These are phyloP conservation scores for Stentor coeruleus DNA, from an alignment of 73 alveolate species.

Conservation along the genomic window DNA sequence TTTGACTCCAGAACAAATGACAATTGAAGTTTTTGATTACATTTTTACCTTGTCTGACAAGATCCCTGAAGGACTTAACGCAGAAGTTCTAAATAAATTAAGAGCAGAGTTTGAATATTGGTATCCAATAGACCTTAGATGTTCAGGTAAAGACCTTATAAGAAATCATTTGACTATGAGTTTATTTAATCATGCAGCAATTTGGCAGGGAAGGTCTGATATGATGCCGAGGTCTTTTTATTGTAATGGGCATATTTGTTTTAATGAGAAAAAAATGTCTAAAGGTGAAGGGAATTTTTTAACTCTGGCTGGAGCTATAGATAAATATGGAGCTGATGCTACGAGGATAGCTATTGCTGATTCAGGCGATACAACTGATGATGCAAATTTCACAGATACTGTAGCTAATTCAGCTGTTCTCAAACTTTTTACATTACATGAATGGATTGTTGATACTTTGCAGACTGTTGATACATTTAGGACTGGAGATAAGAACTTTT, in stretches of 20 bases:
- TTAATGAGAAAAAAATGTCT: slow-evolving; percentile 96
- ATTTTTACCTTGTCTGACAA: slow-evolving; percentile 76
- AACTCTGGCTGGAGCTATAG: slow-evolving; percentile 86
- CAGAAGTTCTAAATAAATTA: slow-evolving; percentile 74
- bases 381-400: slow-evolving; percentile 90
- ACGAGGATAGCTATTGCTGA: slow-evolving; percentile 97
- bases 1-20: slow-evolving; percentile 79
- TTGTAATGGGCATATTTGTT: slow-evolving; percentile 97
- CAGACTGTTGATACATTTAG: slow-evolving; percentile 43
- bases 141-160: slow-evolving; percentile 98
- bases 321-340: slow-evolving; percentile 95
- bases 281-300: slow-evolving; percentile 95
- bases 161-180: slow-evolving; percentile 98
- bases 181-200: slow-evolving; percentile 98
- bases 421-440: slow-evolving; percentile 78
- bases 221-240: slow-evolving; percentile 96
- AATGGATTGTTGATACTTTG: slow-evolving; percentile 70
- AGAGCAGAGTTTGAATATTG: slow-evolving; percentile 94
- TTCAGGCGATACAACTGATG: slow-evolving; percentile 98
- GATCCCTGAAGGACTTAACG: slow-evolving; percentile 65
- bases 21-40: slow-evolving; percentile 96
- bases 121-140: slow-evolving; percentile 99
- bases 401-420: slow-evolving; percentile 79
- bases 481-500: slow-evolving; percentile 47
- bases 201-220: slow-evolving; percentile 89